These are phyloP conservation scores for Tremella yokohamensis DNA, from an alignment of 768 basidiomycete species.

Conservation along the genomic window DNA sequence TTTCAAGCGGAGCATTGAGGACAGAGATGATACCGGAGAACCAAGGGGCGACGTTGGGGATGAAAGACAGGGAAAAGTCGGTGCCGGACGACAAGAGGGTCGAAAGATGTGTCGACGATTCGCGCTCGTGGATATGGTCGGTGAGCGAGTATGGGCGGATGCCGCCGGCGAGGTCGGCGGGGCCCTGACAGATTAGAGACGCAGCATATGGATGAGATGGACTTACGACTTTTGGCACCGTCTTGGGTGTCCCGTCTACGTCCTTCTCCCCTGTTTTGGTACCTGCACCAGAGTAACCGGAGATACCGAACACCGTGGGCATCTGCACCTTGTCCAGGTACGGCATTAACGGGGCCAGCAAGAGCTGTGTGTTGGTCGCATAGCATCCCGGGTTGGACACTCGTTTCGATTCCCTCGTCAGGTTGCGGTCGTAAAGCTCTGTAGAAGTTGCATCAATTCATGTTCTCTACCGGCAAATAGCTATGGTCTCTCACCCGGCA, in stretches of 20 bases:
- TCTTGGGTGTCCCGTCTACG: constrained; percentile 66
- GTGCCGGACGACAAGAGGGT: constrained; percentile 50
- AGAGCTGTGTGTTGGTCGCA: constrained; percentile 85
- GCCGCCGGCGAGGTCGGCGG: constrained; percentile 69
- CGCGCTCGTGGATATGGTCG: constrained; percentile 98
- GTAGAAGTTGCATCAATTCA: constrained; percentile 33
- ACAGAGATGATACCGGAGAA: constrained; percentile 94
- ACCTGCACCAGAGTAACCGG: constrained; percentile 93
- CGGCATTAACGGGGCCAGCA: constrained; percentile 80
- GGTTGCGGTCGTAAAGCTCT: constrained; percentile 82
- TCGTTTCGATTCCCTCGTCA: constrained; percentile 67
- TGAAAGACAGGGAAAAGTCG: constrained; percentile 67
- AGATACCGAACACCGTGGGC: constrained; percentile 86
- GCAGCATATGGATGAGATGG: not conserved
- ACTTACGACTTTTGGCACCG: constrained; percentile 69
- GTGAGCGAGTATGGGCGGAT: constrained; percentile 84
- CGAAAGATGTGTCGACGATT: constrained; percentile 80
- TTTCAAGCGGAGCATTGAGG: constrained; percentile 71
- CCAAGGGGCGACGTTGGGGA: constrained; percentile 85
- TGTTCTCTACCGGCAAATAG: constrained; percentile 10
- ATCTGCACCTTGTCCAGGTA: constrained; percentile 60
- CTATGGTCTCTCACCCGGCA: constrained; percentile 75
- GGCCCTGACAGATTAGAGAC: constrained; percentile 48
- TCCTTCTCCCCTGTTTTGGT: constrained; percentile 68
- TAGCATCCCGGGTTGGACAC: constrained; percentile 99